Conservation (phyloP, 2,329 filamentous ascomycete genomes). For the Penicillium verrucosum region DNA sequence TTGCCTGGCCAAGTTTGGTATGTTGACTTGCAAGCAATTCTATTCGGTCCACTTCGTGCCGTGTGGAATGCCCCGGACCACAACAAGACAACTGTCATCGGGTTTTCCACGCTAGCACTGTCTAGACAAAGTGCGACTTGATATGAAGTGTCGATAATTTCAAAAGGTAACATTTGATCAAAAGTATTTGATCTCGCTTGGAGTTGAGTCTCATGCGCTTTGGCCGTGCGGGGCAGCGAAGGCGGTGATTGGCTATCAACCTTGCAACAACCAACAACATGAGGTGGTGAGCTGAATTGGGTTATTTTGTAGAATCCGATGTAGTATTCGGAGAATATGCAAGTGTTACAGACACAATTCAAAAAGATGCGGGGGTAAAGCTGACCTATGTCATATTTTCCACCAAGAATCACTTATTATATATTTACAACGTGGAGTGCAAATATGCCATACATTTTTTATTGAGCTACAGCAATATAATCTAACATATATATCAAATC, state of each 20-base stretch:
- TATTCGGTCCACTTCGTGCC: not conserved
- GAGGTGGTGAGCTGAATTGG: not conserved
- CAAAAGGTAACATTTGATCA: not conserved
- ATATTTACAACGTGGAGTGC: not conserved
- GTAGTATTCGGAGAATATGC: not conserved
- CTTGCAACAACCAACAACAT: not conserved
- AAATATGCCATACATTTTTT: not conserved
- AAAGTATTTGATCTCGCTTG: not conserved
- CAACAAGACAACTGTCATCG: not conserved
- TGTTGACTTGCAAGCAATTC: not conserved
- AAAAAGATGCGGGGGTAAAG: not conserved
- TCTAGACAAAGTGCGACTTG: not conserved
- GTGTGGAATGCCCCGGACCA: conserved; percentile 3
- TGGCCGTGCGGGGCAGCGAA: not conserved
- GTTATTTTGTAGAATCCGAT: not conserved
- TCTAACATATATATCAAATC: too few species aligned
- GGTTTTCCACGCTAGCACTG: not conserved
- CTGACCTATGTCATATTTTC: not conserved
- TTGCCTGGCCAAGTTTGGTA: conserved; percentile 1
- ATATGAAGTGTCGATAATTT: not conserved
- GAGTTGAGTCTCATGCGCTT: not conserved
- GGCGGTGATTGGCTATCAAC: conserved; percentile 1
- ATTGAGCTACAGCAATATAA: not conserved
- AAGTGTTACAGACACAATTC: not conserved
- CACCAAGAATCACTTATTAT: not conserved